These are phyloP conservation scores for Aspergillus bertholletiae DNA, from an alignment of 495 filamentous ascomycete species.

Conservation along the genomic window DNA sequence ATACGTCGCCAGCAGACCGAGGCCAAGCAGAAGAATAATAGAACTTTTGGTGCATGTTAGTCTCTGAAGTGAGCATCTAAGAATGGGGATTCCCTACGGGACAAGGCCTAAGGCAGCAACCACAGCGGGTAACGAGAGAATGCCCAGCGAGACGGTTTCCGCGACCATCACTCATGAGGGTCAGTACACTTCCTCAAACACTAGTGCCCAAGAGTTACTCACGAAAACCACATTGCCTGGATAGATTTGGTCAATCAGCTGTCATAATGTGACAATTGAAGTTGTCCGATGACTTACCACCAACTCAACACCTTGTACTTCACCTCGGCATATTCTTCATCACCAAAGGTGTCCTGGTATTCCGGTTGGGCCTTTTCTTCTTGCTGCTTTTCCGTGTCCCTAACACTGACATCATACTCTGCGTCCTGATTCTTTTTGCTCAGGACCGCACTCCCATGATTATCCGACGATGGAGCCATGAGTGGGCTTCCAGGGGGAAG, in stretches of 20 bases:
- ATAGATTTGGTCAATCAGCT: not conserved
- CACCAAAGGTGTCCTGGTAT: conserved; percentile 34
- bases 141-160: conserved; percentile 68
- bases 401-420: not conserved
- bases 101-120: conserved; percentile 65
- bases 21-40: conserved; percentile 57
- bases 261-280: not conserved
- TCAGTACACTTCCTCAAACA: conserved; percentile 1
- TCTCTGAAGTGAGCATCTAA: not conserved
- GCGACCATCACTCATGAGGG: conserved; percentile 54
- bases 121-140: conserved; percentile 58
- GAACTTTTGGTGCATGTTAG: conserved; percentile 20
- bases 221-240: conserved; percentile 35
- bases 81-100: conserved; percentile 15
- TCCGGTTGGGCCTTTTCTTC: not conserved
- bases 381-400: conserved; percentile 3
- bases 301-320: conserved; percentile 44
- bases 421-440: not conserved
- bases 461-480: not conserved
- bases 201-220: not conserved
- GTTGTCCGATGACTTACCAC: conserved; percentile 28
- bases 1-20: conserved; percentile 70
- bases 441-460: not conserved
- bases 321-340: conserved; percentile 39
- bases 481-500: not conserved